Evolutionary conservation across 2,329 filamentous ascomycete species (phyloP).

Genomic region (Alternaria sp.): DNA sequence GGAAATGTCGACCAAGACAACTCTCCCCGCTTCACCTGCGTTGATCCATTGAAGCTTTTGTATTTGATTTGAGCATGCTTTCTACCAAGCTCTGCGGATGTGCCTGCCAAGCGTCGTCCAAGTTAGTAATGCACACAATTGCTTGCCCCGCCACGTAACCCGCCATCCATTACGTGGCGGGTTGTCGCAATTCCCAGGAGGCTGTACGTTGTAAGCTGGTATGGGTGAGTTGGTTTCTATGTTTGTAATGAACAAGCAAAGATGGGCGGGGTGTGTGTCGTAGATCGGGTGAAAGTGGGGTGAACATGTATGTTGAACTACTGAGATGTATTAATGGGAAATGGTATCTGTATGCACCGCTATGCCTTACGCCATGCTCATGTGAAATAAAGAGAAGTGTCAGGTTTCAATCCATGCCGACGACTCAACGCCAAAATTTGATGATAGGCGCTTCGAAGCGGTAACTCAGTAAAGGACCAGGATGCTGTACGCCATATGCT

Average conservation of each 20-base stretch:
- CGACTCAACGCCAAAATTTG: background rate
- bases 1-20: background rate
- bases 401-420: background rate
- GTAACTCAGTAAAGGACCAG: background rate
- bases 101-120: conserved; percentile 4
- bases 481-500: background rate
- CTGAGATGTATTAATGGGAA: background rate
- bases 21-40: background rate
- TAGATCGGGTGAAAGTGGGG: background rate
- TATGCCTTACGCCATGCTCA: background rate
- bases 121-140: background rate
- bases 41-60: background rate
- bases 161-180: conserved; percentile 6
- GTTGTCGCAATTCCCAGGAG: conserved; percentile 1
- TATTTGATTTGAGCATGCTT: background rate
- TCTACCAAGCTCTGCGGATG: conserved; percentile 8
- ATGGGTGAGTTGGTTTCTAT: background rate
- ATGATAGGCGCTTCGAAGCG: background rate
- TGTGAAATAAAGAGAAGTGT: background rate
- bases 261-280: background rate
- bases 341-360: conserved; percentile 8
- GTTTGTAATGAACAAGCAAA: background rate
- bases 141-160: conserved; percentile 1
- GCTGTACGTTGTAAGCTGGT: background rate
- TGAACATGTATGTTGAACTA: background rate